A percentile compares a stretch with the other conserved stretches of the same genome.
phyloP scores from a whole-genome alignment of 495 filamentous ascomycete genomes.

The Penicillium salamii region DNA sequence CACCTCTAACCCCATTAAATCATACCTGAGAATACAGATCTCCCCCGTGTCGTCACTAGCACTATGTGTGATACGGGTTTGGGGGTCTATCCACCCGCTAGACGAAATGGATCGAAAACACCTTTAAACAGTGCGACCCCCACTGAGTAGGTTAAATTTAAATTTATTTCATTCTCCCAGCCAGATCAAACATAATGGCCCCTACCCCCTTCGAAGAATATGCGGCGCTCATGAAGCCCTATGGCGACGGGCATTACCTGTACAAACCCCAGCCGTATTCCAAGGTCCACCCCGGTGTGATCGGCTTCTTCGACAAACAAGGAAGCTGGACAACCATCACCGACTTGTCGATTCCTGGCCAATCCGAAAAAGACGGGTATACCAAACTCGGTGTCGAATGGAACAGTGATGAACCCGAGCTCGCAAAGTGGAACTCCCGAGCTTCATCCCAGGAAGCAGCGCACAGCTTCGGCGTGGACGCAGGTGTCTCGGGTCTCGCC shows the following conservation, averaged over 20 bases:
- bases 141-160: no score
- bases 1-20: no score
- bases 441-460: constrained; percentile 5
- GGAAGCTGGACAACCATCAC: constrained; percentile 10
- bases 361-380: constrained; percentile 8
- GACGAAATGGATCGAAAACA: no score
- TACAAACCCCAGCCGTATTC: constrained; percentile 8
- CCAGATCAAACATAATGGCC: not conserved
- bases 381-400: not conserved
- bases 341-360: constrained; percentile 10
- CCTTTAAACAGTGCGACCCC: no score
- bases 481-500: constrained; percentile 7
- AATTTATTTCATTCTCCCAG: no score
- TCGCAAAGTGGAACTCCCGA: constrained; percentile 2
- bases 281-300: constrained; percentile 8
- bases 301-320: constrained; percentile 11
- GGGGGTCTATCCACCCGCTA: no score
- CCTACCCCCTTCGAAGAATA: constrained; percentile 9
- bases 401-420: not conserved
- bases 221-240: constrained; percentile 10
- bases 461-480: constrained; percentile 1
- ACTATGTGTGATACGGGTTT: no score
- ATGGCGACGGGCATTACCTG: constrained; percentile 5
- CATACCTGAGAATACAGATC: no score
- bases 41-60: no score